These are phyloP conservation scores for Hyparrhenia diplandra DNA, from an alignment of 176 grass and related monocot species.

Conservation along the genomic window DNA sequence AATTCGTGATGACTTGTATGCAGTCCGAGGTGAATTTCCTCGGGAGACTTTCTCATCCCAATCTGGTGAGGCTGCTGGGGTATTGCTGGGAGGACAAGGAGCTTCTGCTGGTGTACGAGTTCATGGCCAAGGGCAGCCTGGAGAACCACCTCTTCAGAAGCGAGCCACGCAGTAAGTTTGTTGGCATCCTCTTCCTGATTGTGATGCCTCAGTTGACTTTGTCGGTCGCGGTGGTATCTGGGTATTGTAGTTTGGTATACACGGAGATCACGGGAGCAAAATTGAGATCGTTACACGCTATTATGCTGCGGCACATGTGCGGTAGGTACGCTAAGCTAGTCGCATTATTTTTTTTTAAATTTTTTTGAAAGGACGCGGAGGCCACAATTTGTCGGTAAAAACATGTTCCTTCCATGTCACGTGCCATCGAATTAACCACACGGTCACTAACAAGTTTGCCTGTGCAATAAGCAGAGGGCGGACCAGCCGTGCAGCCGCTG, in stretches of 20 bases:
- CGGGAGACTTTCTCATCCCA: conserved; percentile 62
- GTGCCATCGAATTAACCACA: background rate
- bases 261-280: background rate
- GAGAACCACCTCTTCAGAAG: conserved; percentile 77
- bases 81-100: conserved; percentile 68
- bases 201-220: background rate
- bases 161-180: conserved; percentile 38
- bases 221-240: background rate
- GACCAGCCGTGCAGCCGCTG: conserved; percentile 31
- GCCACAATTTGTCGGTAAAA: background rate
- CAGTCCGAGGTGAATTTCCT: conserved; percentile 76
- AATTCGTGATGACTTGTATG: background rate
- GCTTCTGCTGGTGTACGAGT: conserved; percentile 75
- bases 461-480: conserved; percentile 30
- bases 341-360: background rate
- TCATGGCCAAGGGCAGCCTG: conserved; percentile 72
- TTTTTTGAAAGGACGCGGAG: background rate
- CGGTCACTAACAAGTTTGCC: background rate
- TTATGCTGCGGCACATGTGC: background rate
- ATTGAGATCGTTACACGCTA: background rate
- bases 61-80: conserved; percentile 64
- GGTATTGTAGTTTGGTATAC: background rate
- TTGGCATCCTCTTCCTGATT: background rate
- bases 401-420: background rate
- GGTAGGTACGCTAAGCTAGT: background rate